A percentile compares a stretch with the other conserved stretches of the same genome.
Conservation (phyloP, 352 stramenopile species). For the Globisporangium alternatum region DNA sequence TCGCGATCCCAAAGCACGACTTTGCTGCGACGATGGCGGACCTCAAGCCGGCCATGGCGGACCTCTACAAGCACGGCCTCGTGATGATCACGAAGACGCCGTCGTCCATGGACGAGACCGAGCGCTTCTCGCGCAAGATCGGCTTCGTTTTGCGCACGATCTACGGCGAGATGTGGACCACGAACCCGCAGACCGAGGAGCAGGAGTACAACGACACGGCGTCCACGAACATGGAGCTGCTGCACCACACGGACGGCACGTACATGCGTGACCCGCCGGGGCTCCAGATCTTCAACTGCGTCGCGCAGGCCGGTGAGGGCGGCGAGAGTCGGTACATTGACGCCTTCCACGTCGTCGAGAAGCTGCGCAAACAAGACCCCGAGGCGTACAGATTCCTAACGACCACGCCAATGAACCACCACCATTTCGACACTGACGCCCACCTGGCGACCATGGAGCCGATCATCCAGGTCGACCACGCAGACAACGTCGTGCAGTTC, state of each 20-base stretch:
- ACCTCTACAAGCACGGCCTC: constrained; percentile 70
- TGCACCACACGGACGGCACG: constrained; percentile 86
- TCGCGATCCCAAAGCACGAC: constrained; percentile 47
- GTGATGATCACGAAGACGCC: constrained; percentile 65
- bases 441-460: constrained; percentile 79
- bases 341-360: constrained; percentile 74
- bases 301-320: constrained; percentile 64
- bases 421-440: constrained; percentile 72
- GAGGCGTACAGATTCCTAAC: constrained; percentile 72
- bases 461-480: constrained; percentile 73
- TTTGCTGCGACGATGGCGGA: constrained; percentile 44
- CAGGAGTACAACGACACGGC: constrained; percentile 88
- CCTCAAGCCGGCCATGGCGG: constrained; percentile 64
- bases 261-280: constrained; percentile 87
- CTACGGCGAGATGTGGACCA: constrained; percentile 90
- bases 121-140: constrained; percentile 78
- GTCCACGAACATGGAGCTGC: constrained; percentile 80
- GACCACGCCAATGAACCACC: constrained; percentile 69
- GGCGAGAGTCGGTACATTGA: constrained; percentile 82
- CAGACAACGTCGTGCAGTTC: constrained; percentile 74
- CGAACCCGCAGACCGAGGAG: constrained; percentile 60
- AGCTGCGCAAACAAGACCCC: constrained; percentile 45
- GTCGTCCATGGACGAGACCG: constrained; percentile 73
- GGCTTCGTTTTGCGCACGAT: constrained; percentile 85
- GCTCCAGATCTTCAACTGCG: constrained; percentile 90